Percentiles rank a stretch among this genome's conserved stretches.
These are phyloP conservation scores for Backusella circina DNA, from an alignment of 192 early-diverging fungal genomes.

Conservation along the genomic window DNA sequence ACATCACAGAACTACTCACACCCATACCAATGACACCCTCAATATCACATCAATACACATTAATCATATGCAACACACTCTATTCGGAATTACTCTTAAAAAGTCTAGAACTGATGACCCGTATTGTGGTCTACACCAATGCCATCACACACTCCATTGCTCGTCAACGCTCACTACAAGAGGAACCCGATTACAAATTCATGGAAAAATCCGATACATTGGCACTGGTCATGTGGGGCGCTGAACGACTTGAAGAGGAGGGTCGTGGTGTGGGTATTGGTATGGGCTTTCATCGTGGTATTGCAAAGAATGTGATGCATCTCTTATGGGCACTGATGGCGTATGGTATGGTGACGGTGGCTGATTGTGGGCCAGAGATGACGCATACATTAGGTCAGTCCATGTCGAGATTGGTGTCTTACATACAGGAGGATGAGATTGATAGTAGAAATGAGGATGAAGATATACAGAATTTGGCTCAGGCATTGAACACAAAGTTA, in stretches of 20 bases:
- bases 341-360: constrained; percentile 13
- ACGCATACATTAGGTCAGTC: constrained; percentile 16
- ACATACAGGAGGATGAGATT: constrained; percentile 31
- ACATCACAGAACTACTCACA: constrained; percentile 17
- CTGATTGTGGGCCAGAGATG: constrained; percentile 21
- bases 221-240: constrained; percentile 22
- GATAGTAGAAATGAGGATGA: constrained; percentile 26
- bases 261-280: constrained; percentile 28
- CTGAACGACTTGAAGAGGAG: constrained; percentile 31
- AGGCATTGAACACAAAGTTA: constrained; percentile 20
- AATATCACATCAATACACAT: constrained; percentile 24
- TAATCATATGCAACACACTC: constrained; percentile 29
- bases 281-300: constrained; percentile 23
- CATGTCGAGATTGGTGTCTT: constrained; percentile 22
- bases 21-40: constrained; percentile 4
- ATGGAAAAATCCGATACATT: constrained; percentile 18
- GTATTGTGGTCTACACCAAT: constrained; percentile 27
- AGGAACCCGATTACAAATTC: background rate
- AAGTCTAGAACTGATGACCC: constrained; percentile 18
- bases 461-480: constrained; percentile 25
- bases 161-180: background rate
- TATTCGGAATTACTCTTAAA: constrained; percentile 24
- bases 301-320: constrained; percentile 33
- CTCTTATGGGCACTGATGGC: constrained; percentile 29
- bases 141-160: constrained; percentile 17